Conservation (phyloP, 768 basidiomycete genomes). For the Gloeostereum incarnatum region DNA sequence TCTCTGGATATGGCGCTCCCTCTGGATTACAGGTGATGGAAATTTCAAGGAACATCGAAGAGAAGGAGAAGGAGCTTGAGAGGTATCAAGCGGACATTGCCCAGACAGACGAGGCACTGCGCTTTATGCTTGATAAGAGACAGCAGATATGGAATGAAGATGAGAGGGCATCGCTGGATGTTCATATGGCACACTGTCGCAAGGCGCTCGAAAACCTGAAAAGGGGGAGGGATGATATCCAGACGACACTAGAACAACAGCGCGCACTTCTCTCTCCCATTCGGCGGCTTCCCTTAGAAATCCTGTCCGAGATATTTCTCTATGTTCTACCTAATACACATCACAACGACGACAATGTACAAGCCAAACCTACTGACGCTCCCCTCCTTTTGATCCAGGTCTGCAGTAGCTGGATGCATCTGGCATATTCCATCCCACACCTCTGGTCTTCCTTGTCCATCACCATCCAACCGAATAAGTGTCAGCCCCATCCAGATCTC, state of each 20-base stretch:
- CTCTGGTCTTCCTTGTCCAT: neutral
- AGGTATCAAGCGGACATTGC: neutral
- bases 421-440: neutral
- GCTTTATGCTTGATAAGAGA: neutral
- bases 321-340: neutral
- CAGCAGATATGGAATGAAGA: neutral
- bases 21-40: neutral
- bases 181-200: neutral
- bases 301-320: constrained; percentile 5
- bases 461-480: neutral
- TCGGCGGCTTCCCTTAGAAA: constrained; percentile 4
- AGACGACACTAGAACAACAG: constrained; percentile 1
- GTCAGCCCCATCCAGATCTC: neutral
- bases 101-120: neutral
- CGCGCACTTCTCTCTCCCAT: constrained; percentile 3
- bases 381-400: constrained; percentile 1
- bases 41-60: neutral
- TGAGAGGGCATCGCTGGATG: neutral
- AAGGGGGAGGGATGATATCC: neutral
- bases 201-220: neutral
- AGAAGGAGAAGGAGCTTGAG: neutral
- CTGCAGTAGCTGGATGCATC: neutral
- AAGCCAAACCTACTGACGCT: neutral
- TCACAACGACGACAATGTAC: neutral
- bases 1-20: neutral